Conservation (phyloP, 2,329 filamentous ascomycete species). For the Coniochaeta sp. region DNA sequence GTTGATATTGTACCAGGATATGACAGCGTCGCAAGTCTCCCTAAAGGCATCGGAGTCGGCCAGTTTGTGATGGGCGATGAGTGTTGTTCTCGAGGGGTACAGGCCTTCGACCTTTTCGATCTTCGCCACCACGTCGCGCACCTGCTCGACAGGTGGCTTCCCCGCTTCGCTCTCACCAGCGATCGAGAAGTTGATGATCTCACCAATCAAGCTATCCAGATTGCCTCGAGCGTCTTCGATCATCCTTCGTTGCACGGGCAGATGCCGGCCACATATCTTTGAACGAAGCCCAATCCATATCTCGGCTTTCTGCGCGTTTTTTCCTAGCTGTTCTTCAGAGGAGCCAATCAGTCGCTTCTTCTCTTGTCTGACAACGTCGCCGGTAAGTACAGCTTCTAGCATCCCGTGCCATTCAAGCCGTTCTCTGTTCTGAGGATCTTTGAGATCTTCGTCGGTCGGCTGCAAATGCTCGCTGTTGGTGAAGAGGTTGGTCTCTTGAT, state of each 20-base stretch:
- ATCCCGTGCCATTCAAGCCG: conserved; percentile 97
- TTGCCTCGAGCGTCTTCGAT: conserved; percentile 75
- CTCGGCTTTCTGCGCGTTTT: conserved; percentile 65
- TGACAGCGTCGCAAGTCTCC: conserved; percentile 79
- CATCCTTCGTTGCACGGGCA: conserved; percentile 78
- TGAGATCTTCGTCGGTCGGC: conserved; percentile 81
- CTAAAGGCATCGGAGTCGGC: conserved; percentile 70
- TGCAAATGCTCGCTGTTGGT: conserved; percentile 85
- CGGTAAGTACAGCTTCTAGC: conserved; percentile 89
- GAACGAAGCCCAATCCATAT: conserved; percentile 87
- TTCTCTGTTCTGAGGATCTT: conserved; percentile 81
- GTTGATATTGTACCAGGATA: conserved; percentile 96
- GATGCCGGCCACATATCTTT: conserved; percentile 72
- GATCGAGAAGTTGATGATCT: conserved; percentile 88
- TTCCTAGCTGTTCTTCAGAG: conserved; percentile 47
- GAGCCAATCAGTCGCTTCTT: conserved; percentile 91
- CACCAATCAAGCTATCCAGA: conserved; percentile 70
- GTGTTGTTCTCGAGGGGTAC: conserved; percentile 71
- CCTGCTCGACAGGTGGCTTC: conserved; percentile 80
- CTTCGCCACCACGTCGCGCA: conserved; percentile 80
- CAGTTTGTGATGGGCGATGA: conserved; percentile 67
- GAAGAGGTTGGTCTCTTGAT: conserved; percentile 88
- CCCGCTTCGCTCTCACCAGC: conserved; percentile 89
- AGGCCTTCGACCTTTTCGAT: conserved; percentile 83
- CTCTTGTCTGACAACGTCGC: conserved; percentile 95